Evolutionary conservation across 805 yeast genomes (phyloP).

Genomic region (Metahyphopichia silvanorum): DNA sequence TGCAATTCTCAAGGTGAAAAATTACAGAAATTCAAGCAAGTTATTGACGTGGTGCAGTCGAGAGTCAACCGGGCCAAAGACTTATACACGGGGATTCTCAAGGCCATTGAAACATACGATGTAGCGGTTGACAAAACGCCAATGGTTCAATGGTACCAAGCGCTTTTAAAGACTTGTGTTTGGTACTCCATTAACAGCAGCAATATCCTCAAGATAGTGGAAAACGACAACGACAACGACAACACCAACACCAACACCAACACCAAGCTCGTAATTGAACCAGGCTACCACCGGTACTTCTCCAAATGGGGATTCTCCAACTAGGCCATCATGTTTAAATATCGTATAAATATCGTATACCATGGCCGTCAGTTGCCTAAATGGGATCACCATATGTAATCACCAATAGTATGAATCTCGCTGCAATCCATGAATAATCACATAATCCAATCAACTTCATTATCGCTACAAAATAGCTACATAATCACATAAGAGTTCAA

Average conservation of each 20-base stretch:
- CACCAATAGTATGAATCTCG: no score
- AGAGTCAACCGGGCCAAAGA: slow-evolving; percentile 7
- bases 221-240: not conserved
- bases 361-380: no score
- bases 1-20: slow-evolving; percentile 3
- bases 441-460: no score
- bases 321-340: no score
- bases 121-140: slow-evolving; percentile 3
- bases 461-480: no score
- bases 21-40: slow-evolving; percentile 5
- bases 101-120: slow-evolving; percentile 2
- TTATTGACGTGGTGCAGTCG: slow-evolving; percentile 1
- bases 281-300: slow-evolving; percentile 23
- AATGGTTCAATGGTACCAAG: slow-evolving; percentile 14
- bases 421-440: no score
- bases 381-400: no score
- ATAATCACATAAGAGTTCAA: no score
- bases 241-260: slow-evolving; percentile 8
- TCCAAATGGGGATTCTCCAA: no score
- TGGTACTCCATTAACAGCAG: slow-evolving; percentile 12
- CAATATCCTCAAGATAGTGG: slow-evolving; percentile 7
- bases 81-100: slow-evolving; percentile 2
- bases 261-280: no score
- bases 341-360: no score
- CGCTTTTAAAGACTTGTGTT: slow-evolving; percentile 13